These are phyloP conservation scores for Exophiala bonariae DNA, from an alignment of 2,329 filamentous ascomycete species.

Conservation along the genomic window DNA sequence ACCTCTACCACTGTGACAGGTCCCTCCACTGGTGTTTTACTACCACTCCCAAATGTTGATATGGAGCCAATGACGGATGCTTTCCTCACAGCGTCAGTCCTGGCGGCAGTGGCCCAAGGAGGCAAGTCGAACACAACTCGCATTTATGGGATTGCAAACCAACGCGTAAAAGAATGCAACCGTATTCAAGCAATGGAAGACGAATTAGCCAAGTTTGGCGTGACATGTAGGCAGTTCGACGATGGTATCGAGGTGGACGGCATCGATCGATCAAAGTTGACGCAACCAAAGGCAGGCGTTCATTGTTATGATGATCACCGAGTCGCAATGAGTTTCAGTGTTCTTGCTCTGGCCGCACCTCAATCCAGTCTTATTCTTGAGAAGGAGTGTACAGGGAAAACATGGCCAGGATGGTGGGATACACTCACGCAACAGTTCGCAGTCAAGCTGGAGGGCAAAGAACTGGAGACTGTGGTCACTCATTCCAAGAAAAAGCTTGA, in stretches of 20 bases:
- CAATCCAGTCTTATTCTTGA: constrained; percentile 76
- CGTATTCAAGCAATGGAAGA: constrained; percentile 94
- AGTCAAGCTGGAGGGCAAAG: constrained; percentile 73
- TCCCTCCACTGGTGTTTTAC: constrained; percentile 70
- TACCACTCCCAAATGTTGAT: constrained; percentile 78
- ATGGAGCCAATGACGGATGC: constrained; percentile 99
- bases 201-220: constrained; percentile 89
- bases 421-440: constrained; percentile 75
- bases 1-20: constrained; percentile 91
- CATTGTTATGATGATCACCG: constrained; percentile 97
- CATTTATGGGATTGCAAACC: constrained; percentile 94
- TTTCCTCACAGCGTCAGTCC: constrained; percentile 89
- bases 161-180: constrained; percentile 97
- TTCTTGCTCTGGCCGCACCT: constrained; percentile 73
- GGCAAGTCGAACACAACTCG: constrained; percentile 64
- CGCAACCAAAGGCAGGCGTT: constrained; percentile 65
- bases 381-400: constrained; percentile 92
- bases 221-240: constrained; percentile 81
- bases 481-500: constrained; percentile 38
- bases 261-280: constrained; percentile 50
- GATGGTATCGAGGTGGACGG: constrained; percentile 80
- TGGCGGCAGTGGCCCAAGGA: constrained; percentile 83
- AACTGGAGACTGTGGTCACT: constrained; percentile 46
- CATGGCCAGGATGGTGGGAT: constrained; percentile 99
- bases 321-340: constrained; percentile 97